These are phyloP conservation scores for Scalesia atractyloides DNA, from an alignment of 129 eudicot genomes.

Conservation along the genomic window DNA sequence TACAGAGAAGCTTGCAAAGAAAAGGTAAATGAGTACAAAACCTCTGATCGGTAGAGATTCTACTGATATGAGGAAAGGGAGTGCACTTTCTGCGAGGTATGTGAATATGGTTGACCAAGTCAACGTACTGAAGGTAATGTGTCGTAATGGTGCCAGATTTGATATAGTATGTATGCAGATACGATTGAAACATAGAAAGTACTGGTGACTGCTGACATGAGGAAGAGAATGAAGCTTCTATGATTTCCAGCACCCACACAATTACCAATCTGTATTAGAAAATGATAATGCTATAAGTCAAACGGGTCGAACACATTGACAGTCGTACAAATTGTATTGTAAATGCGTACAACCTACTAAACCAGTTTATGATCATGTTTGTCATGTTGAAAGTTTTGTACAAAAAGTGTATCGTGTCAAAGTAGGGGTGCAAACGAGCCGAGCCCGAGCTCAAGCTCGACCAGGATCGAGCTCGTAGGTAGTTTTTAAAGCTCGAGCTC, in stretches of 20 bases:
- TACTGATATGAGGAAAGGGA: slow-evolving; percentile 62
- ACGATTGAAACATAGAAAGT: slow-evolving; percentile 58
- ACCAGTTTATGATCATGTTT: not conserved
- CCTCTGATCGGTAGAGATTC: slow-evolving; percentile 64
- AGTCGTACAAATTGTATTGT: not conserved
- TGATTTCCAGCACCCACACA: slow-evolving; percentile 96
- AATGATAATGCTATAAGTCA: not conserved
- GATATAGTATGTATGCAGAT: slow-evolving; percentile 49
- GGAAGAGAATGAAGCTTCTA: slow-evolving; percentile 69
- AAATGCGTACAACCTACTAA: not conserved
- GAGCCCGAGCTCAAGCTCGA: too few species aligned
- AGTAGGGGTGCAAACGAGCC: too few species aligned
- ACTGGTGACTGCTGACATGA: slow-evolving; percentile 77
- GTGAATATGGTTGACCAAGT: slow-evolving; percentile 27
- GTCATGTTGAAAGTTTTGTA: not conserved
- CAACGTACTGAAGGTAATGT: slow-evolving; percentile 24
- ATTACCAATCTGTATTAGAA: slow-evolving; percentile 79
- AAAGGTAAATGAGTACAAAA: slow-evolving; percentile 76
- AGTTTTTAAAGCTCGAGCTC: too few species aligned
- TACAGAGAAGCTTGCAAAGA: slow-evolving; percentile 76
- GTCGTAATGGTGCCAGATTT: slow-evolving; percentile 58
- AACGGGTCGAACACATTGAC: not conserved
- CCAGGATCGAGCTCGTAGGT: too few species aligned
- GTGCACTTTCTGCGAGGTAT: slow-evolving; percentile 38
- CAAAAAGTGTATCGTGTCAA: not conserved